phyloP scores from a whole-genome alignment of 257 asterid genomes.

The Rubia yunnanensis region DNA sequence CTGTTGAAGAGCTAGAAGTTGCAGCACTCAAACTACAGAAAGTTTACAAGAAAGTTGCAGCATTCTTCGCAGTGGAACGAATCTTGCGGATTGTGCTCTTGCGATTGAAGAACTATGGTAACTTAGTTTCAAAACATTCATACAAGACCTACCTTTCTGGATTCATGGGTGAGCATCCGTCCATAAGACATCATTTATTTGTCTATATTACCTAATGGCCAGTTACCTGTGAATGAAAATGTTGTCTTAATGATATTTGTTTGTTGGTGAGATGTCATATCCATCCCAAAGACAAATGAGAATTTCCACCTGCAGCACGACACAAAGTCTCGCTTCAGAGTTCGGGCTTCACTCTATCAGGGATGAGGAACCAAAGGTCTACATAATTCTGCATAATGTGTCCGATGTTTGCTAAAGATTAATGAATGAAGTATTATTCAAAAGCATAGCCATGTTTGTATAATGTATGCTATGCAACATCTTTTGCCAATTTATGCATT shows the following conservation, averaged over 20 bases:
- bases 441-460: no score
- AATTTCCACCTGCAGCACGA: constrained; percentile 67
- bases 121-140: no score
- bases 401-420: no score
- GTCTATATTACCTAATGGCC: neutral
- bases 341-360: constrained; percentile 61
- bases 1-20: constrained; percentile 75
- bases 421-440: no score
- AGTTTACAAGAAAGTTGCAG: constrained; percentile 84
- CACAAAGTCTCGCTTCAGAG: constrained; percentile 71
- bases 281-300: constrained; percentile 76
- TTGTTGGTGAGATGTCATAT: constrained; percentile 50
- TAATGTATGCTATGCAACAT: no score
- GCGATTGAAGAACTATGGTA: constrained; percentile 96
- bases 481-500: no score
- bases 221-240: neutral
- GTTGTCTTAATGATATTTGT: neutral
- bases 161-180: constrained; percentile 47
- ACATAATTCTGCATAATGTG: neutral
- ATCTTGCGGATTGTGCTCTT: constrained; percentile 93
- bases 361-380: constrained; percentile 72
- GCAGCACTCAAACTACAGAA: constrained; percentile 86
- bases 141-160: constrained; percentile 67
- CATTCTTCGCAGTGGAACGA: constrained; percentile 69
- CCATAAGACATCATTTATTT: neutral